Evolutionary conservation across 257 asterid species (phyloP).

Genomic region (Ligustrum vulgare): DNA sequence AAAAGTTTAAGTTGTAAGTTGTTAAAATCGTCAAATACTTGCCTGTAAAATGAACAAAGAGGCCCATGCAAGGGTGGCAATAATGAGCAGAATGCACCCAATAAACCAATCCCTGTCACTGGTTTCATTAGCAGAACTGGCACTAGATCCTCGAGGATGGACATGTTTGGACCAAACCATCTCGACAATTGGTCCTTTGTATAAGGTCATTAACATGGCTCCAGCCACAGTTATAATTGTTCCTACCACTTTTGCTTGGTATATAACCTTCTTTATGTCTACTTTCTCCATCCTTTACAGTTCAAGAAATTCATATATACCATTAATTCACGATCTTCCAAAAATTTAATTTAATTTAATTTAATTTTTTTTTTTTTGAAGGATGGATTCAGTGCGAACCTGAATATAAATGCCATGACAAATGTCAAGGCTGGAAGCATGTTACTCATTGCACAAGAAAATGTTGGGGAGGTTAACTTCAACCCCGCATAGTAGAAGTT

Average conservation of each 20-base stretch:
- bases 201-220: slow-evolving; percentile 81
- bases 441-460: slow-evolving; percentile 86
- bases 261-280: slow-evolving; percentile 60
- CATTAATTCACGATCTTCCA: neutral
- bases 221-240: slow-evolving; percentile 68
- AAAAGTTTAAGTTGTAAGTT: neutral
- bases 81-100: slow-evolving; percentile 72
- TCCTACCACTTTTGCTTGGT: slow-evolving; percentile 76
- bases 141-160: slow-evolving; percentile 20
- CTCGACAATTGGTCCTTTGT: slow-evolving; percentile 72
- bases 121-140: slow-evolving; percentile 19
- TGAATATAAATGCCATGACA: slow-evolving; percentile 71
- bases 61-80: slow-evolving; percentile 89
- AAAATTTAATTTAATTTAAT: neutral
- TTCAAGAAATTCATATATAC: neutral
- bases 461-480: slow-evolving; percentile 74
- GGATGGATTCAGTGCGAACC: slow-evolving; percentile 29
- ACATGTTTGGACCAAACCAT: slow-evolving; percentile 58
- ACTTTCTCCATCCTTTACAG: slow-evolving; percentile 76
- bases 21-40: neutral
- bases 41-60: slow-evolving; percentile 71
- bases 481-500: slow-evolving; percentile 85
- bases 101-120: slow-evolving; percentile 73
- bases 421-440: slow-evolving; percentile 84
- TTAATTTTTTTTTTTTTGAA: neutral